Conservation (phyloP, 495 filamentous ascomycete genomes). For the Letharia columbiana region DNA sequence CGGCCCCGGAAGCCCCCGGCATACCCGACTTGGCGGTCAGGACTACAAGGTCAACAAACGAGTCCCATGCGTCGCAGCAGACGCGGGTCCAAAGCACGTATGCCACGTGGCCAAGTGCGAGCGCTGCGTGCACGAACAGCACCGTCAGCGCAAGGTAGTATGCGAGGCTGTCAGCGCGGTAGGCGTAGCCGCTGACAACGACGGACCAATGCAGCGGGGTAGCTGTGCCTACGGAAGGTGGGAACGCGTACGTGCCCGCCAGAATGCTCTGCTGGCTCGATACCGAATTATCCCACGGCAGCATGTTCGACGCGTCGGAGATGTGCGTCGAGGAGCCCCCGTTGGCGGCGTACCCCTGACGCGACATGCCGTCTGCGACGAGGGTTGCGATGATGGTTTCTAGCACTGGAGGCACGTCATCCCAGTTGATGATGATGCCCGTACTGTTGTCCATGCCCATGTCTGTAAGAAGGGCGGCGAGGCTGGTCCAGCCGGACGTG, state of each 20-base stretch:
- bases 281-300: slow-evolving; percentile 9
- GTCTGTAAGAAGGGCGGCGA: slow-evolving; percentile 13
- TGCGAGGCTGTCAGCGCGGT: slow-evolving; percentile 14
- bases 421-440: not conserved
- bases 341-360: slow-evolving; percentile 8
- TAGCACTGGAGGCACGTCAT: not conserved
- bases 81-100: slow-evolving; percentile 11
- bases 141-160: slow-evolving; percentile 17
- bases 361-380: slow-evolving; percentile 18
- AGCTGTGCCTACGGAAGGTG: slow-evolving; percentile 7
- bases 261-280: slow-evolving; percentile 3
- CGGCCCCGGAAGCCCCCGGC: not conserved
- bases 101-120: slow-evolving; percentile 15
- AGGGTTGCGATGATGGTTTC: slow-evolving; percentile 14
- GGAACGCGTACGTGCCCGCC: slow-evolving; percentile 11
- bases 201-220: slow-evolving; percentile 13
- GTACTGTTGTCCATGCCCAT: slow-evolving; percentile 12
- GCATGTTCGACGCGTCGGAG: slow-evolving; percentile 4
- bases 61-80: slow-evolving; percentile 17
- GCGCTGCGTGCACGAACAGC: slow-evolving; percentile 14
- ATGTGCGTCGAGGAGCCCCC: not conserved
- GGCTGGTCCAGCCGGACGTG: slow-evolving; percentile 9
- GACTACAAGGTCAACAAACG: slow-evolving; percentile 1
- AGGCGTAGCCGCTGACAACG: slow-evolving; percentile 12
- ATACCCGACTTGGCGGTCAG: slow-evolving; percentile 7